Evolutionary conservation across 345 rosid genomes (phyloP).

Genomic region (thale cress (Arabidopsis thaliana)): TAIR10.1 NC_003070.9:13319001-13319500

Average conservation of each 20-base stretch:
- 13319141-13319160: no score
- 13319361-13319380: not conserved
- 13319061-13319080: no score
- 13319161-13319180: not conserved
- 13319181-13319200: not conserved
- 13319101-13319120: not conserved
- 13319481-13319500: slow-evolving; percentile 14
- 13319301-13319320: no score
- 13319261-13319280: not conserved
- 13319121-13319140: no score
- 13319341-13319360: not conserved
- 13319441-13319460: slow-evolving; percentile 9
- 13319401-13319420: slow-evolving; percentile 9
- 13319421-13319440: slow-evolving; percentile 5
- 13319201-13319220: not conserved
- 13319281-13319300: not conserved
- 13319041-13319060: not conserved
- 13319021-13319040: not conserved
- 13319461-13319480: slow-evolving; percentile 6
- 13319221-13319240: not conserved
- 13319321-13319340: not conserved
- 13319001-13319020: not conserved
- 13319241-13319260: not conserved
- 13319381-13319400: not conserved
- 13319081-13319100: not conserved